Evolutionary conservation across 1,284 basidiomycete species (phyloP), one percentile per base, ranked within the genome.

Genomic region (Leccinum fuscescens): DNA sequence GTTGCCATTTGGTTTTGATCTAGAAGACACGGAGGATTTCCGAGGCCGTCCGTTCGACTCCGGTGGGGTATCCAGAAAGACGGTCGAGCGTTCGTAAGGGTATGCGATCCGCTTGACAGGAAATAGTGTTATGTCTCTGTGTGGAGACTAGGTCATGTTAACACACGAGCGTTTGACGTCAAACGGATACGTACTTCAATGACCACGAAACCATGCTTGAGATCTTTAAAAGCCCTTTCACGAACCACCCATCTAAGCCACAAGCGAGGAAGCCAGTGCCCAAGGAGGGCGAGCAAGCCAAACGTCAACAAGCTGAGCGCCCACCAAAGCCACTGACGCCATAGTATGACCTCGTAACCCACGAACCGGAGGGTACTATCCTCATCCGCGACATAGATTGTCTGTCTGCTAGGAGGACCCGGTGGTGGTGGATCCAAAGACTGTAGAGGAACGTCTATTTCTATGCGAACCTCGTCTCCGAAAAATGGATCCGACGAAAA

Each of bases 221-320:
- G 82, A 58, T 92, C 80, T 50, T 87, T 86, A 69, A 99, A 99
- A 4, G 90, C 87, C 57, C 84, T 90, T 74, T 96, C 93, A 57
- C 79, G 82, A 1, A 94, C 87, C n/a, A 93, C 89, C 82, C 89
- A 95, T 39, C 84, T 85, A 56, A 99, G 84, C 93, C 96, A 97
- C 46, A 95, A 68, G 4, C 82, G 85, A 54, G 97, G 96, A 66
- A 97, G 87, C 97, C 97, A 99, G 67, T 95, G 88, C 1, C 94
- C 94, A 4, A 97, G 74, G 14, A 99, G 82, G 8, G 86, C 90
- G 35, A 98, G 78, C 7, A 87, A 75, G 3, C 97, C 97, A 9
- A 92, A 76, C 1, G 89, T 86, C 14, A 92, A 59, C 7, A 93
- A 68, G 69, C 91, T 94, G 6, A 83, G 83, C 20, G 82, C 57